Base-by-base conservation (phyloP, 441 rosid genomes). In the Populus hybrid region DNA sequence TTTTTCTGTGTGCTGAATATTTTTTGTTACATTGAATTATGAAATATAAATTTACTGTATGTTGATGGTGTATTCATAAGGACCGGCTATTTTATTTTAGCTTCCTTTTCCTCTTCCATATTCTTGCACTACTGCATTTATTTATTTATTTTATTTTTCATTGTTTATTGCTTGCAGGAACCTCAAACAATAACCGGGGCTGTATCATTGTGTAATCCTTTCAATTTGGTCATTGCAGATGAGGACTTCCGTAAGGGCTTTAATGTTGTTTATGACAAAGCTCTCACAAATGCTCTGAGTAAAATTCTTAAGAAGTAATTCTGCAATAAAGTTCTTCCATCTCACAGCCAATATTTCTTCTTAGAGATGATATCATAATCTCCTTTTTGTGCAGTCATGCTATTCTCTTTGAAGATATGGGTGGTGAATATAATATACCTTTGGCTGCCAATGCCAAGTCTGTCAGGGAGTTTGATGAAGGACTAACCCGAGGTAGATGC, bases 121-220 rank as follows among this genome's bases (percentile, higher is more conserved):
- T 3, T 29, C 31, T 29, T 29, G 31, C 31, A 2, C 4, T 29
- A 29, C 31, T 29, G 31, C 31, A 29, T 29, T 29, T 29, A 29
- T 29, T 29, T 29, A 29, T 29, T 29, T 29, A 29, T 29, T 29
- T 29, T 29, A 0, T 29, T 29, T 29, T 29, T 29, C 31, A 0
- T 29, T 29, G 3, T 29, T 29, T 29, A 3, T 29, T 29, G 31
- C 31, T 29, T 29, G 3, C 31, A 29, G 31, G 31, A 29, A 29
- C 3, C 31, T 29, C 31, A 29, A 29, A 29, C 31, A 64, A 90
- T 93, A 76, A 76, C 89, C n/a, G 97, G 94, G 76, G 97, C 97
- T 26, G 95, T 88, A 71, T 94, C 95, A 10, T 78, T 94, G 87
- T 94, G 97, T 77, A 94, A 94, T 82, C 99, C 99, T 69, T 94